Evolutionary conservation across 2,329 filamentous ascomycete genomes (phyloP), one percentile per base, ranked within the genome.

Genomic region (Fusarium redolens): DNA sequence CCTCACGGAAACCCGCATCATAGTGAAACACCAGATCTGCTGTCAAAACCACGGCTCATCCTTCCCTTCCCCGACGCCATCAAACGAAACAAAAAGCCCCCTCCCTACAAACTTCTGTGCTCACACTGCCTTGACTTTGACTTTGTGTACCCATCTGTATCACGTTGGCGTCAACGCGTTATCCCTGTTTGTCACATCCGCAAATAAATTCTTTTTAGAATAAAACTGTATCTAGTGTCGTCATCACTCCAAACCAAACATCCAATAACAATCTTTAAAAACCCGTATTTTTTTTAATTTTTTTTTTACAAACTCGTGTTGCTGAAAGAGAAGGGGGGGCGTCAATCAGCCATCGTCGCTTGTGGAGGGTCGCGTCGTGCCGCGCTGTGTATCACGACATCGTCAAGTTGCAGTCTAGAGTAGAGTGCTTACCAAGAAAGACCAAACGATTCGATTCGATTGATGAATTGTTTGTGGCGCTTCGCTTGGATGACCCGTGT

Each of bases 21-120:
- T 22, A 13, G 66, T 70, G 55, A 60, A 66, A 66, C 68, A 52
- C 55, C 50, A 70, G 66, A 70, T 70, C 61, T 70, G 68, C 68
- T 70, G 68, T 70, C 68, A 70, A 57, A 70, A 61, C 66, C 61
- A 70, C 68, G 66, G 68, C 68, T 70, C 66, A 61, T 61, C 68
- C 28, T 70, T 66, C 68, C 68, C 44, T 51, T 48, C 38, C 30
- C 41, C 47, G 33, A 17, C 45, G n/a, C 30, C 18, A 40, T 63
- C 48, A 69, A 68, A 68, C 66, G 57, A 69, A 69, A 69, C 51
- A 56, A 54, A 51, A 28, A 20, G 22, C 18, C 22, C 50, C 41
- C 37, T 9, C 11, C 9, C 5, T 28, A 28, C 28, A 28, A 28
- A 28, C 28, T 28, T 22, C 50, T 38, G 22, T 30, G 22, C 13